Conservation (phyloP, 2,329 filamentous ascomycete species). For the Penicillium sp. region DNA sequence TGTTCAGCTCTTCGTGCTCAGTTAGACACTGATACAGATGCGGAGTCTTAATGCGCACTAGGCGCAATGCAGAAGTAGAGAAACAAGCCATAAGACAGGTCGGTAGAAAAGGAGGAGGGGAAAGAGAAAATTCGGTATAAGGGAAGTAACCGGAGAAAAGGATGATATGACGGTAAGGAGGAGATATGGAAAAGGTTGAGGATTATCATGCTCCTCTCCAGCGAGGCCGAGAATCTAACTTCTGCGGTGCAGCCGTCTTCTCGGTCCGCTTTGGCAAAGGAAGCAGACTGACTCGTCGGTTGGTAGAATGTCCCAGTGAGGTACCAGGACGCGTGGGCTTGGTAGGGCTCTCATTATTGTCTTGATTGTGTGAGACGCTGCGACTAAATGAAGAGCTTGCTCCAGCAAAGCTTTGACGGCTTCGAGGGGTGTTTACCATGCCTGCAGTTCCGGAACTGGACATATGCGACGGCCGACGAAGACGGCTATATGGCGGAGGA, state of each 20-base stretch:
- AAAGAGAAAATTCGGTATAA: background rate
- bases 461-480: constrained; percentile 28
- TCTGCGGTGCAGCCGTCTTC: constrained; percentile 26
- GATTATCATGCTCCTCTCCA: constrained; percentile 28
- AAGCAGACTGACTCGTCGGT: constrained; percentile 41
- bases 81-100: constrained; percentile 1
- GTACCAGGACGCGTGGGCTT: constrained; percentile 39
- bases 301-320: constrained; percentile 39
- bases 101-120: background rate
- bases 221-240: constrained; percentile 34
- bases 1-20: constrained; percentile 2
- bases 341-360: constrained; percentile 26
- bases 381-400: constrained; percentile 27
- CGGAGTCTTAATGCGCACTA: background rate
- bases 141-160: background rate
- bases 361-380: constrained; percentile 25
- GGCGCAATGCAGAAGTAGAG: background rate
- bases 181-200: constrained; percentile 1
- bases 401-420: constrained; percentile 41
- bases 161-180: background rate
- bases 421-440: constrained; percentile 35
- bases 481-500: constrained; percentile 44
- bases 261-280: constrained; percentile 39
- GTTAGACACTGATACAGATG: background rate
- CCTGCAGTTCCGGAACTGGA: constrained; percentile 4